phyloP scores from a whole-genome alignment of 164 flowering plant genomes.

The Stephania japonica region DNA sequence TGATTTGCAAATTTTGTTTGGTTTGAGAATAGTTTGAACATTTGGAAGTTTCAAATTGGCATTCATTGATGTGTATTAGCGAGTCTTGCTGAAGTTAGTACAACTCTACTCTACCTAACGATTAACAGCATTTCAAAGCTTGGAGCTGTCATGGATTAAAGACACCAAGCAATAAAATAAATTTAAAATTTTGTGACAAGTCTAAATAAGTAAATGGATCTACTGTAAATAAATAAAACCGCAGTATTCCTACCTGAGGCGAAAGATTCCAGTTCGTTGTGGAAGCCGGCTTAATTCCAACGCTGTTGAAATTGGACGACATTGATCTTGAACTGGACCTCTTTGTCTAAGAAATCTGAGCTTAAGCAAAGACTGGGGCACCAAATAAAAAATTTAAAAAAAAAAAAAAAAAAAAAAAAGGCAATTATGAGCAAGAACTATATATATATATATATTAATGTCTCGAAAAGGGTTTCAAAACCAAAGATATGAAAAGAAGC shows the following conservation, averaged over 20 bases:
- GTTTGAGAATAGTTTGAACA: not conserved
- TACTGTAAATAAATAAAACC: not conserved
- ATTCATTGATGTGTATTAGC: not conserved
- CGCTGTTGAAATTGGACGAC: constrained; percentile 16
- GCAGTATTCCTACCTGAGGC: constrained; percentile 31
- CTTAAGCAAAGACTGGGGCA: constrained; percentile 54
- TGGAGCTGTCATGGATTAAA: not conserved
- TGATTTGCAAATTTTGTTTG: not conserved
- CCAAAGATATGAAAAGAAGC: not conserved
- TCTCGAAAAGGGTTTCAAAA: not conserved
- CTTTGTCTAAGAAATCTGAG: constrained; percentile 43
- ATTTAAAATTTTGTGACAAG: not conserved
- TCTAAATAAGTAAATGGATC: not conserved
- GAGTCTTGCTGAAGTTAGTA: not conserved
- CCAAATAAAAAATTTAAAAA: not conserved
- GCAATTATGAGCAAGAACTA: not conserved
- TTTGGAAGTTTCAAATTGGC: too few species aligned
- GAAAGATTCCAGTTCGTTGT: constrained; percentile 26
- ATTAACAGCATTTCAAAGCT: not conserved
- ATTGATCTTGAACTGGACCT: constrained; percentile 28
- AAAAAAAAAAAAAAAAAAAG: not conserved
- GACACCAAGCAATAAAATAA: not conserved
- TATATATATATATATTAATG: too few species aligned
- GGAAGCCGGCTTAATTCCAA: constrained; percentile 19
- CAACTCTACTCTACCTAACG: not conserved